Conservation (phyloP, 495 filamentous ascomycete genomes). For the Achaetomiella virescens region DNA sequence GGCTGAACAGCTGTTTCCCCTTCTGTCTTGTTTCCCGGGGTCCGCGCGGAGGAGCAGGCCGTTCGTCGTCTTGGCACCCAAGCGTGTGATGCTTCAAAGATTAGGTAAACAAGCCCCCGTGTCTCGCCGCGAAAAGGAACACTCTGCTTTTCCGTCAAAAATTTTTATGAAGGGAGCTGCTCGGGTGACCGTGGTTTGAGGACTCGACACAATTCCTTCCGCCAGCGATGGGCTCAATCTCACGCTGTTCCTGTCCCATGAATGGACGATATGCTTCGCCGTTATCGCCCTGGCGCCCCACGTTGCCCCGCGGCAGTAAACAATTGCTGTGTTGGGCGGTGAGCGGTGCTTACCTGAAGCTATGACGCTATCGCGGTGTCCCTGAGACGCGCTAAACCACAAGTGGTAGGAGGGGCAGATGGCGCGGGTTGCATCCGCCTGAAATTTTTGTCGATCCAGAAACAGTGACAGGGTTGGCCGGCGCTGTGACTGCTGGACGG, state of each 20-base stretch:
- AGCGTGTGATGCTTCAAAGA: too few relatives aligned
- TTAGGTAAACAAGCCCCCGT: too few relatives aligned
- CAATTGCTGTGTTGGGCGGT: slow-evolving; percentile 24
- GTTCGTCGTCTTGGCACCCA: too few relatives aligned
- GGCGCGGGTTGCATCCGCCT: neutral
- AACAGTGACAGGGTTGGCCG: neutral
- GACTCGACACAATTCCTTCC: too few relatives aligned
- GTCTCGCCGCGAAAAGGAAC: too few relatives aligned
- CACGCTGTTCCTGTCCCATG: neutral
- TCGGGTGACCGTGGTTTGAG: too few relatives aligned
- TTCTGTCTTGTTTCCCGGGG: too few relatives aligned
- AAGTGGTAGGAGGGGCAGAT: slow-evolving; percentile 25
- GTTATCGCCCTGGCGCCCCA: slow-evolving; percentile 24
- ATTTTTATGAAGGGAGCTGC: too few relatives aligned
- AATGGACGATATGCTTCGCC: slow-evolving; percentile 7
- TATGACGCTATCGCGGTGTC: slow-evolving; percentile 19
- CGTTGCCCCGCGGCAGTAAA: slow-evolving; percentile 30
- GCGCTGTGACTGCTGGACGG: neutral
- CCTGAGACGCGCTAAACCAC: slow-evolving; percentile 17
- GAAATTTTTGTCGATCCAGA: slow-evolving; percentile 2
- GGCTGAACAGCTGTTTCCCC: too few relatives aligned
- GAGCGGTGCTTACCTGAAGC: neutral
- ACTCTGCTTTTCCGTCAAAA: too few relatives aligned
- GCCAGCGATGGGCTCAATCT: neutral
- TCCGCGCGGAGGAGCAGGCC: too few relatives aligned